A percentile compares a stretch with the other conserved stretches of the same genome.
Evolutionary conservation across 352 stramenopile species (phyloP).

Genomic region (Globisporangium megalacanthum): DNA sequence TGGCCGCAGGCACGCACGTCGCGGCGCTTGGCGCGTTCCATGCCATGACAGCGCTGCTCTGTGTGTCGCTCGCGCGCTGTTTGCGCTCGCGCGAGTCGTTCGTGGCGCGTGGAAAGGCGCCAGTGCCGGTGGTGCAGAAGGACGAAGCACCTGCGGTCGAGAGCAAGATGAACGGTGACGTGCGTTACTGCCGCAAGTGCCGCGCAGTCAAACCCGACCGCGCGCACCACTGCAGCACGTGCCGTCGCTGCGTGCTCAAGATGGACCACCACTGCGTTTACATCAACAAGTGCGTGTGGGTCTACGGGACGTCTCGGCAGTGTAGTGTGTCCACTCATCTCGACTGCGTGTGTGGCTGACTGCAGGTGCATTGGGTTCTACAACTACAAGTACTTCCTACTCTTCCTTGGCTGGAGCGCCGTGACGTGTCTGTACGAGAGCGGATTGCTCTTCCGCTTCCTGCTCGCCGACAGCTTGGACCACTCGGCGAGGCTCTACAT

Average conservation of each 20-base stretch:
- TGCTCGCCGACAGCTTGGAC: slow-evolving; percentile 49
- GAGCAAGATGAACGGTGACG: slow-evolving; percentile 62
- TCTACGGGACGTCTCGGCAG: too few relatives aligned
- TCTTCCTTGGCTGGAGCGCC: slow-evolving; percentile 76
- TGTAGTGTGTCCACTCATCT: too few relatives aligned
- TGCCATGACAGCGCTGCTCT: slow-evolving; percentile 44
- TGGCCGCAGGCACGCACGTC: slow-evolving; percentile 18
- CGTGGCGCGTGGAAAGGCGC: slow-evolving; percentile 14
- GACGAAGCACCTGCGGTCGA: slow-evolving; percentile 24
- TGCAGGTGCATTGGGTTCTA: slow-evolving; percentile 79
- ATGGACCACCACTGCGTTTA: slow-evolving; percentile 89
- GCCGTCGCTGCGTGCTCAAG: slow-evolving; percentile 72
- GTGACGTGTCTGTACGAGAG: slow-evolving; percentile 64
- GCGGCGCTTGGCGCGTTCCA: slow-evolving; percentile 53
- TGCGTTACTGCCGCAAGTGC: slow-evolving; percentile 74
- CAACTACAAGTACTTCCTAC: slow-evolving; percentile 89
- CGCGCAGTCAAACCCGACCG: slow-evolving; percentile 69
- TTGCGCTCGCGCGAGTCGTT: slow-evolving; percentile 59
- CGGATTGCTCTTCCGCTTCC: slow-evolving; percentile 57
- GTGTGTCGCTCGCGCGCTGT: slow-evolving; percentile 47
- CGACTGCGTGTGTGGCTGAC: background rate
- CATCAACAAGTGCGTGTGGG: slow-evolving; percentile 78
- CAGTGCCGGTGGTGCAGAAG: background rate
- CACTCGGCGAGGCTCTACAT: slow-evolving; percentile 47
- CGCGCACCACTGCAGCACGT: slow-evolving; percentile 81